phyloP scores from a whole-genome alignment of 805 yeast genomes.

The Limtongozyma cylindracea region DNA sequence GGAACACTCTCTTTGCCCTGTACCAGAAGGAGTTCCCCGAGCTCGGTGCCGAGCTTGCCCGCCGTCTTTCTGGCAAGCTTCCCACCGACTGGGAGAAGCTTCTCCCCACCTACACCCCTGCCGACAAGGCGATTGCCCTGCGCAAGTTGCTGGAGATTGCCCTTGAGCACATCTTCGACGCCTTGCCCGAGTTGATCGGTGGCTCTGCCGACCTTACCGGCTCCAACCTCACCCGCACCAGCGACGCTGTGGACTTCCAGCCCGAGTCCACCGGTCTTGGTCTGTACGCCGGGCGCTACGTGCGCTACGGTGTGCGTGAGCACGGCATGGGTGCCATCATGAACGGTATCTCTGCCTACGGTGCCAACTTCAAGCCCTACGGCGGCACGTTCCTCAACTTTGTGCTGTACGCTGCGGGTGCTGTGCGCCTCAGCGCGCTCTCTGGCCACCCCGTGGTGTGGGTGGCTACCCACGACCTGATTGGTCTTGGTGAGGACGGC shows the following conservation, averaged over 20 bases:
- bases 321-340: conserved; percentile 98
- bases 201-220: conserved; percentile 98
- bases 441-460: conserved; percentile 66
- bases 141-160: conserved; percentile 83
- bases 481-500: conserved; percentile 84
- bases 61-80: conserved; percentile 56
- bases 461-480: conserved; percentile 81
- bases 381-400: conserved; percentile 98
- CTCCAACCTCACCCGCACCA: conserved; percentile 82
- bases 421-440: conserved; percentile 63
- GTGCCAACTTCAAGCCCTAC: conserved; percentile 67
- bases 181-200: conserved; percentile 75
- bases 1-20: conserved; percentile 38
- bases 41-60: conserved; percentile 49
- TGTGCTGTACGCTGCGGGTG: conserved; percentile 64
- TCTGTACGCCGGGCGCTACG: conserved; percentile 74
- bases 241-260: conserved; percentile 77
- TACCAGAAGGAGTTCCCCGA: conserved; percentile 54
- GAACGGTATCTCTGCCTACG: conserved; percentile 89
- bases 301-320: conserved; percentile 97
- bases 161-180: conserved; percentile 31
- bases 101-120: conserved; percentile 59
- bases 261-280: conserved; percentile 62
- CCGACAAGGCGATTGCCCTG: conserved; percentile 71
- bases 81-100: conserved; percentile 62